Percentiles rank a stretch among this genome's conserved stretches.
These are phyloP conservation scores for Carallia brachiata DNA, from an alignment of 345 rosid genomes.

Conservation along the genomic window DNA sequence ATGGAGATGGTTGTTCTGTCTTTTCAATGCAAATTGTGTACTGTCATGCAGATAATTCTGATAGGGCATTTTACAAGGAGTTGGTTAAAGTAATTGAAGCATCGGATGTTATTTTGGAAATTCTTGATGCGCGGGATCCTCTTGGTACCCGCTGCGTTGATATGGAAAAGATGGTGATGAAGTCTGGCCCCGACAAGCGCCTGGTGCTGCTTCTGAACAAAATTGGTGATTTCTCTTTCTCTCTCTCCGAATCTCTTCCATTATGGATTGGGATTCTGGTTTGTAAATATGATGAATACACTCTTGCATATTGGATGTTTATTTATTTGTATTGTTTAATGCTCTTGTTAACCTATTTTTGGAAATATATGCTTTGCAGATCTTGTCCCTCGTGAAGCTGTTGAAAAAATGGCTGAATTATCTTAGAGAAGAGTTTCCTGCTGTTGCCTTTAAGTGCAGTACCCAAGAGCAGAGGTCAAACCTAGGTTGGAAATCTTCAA, in stretches of 20 bases:
- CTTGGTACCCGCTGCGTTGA: conserved; percentile 88
- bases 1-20: not conserved
- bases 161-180: conserved; percentile 94
- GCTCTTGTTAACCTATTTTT: not conserved
- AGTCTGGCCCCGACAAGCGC: conserved; percentile 71
- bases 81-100: conserved; percentile 84
- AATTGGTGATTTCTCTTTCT: conserved; percentile 55
- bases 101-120: conserved; percentile 94
- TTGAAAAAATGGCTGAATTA: conserved; percentile 90
- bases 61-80: conserved; percentile 92
- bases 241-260: not conserved
- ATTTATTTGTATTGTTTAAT: not conserved
- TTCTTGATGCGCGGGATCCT: conserved; percentile 94
- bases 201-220: conserved; percentile 85
- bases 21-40: conserved; percentile 3
- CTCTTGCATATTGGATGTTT: not conserved
- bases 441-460: conserved; percentile 96
- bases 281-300: not conserved
- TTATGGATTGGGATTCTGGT: not conserved
- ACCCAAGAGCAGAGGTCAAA: conserved; percentile 92
- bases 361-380: conserved; percentile 37
- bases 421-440: conserved; percentile 91
- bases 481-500: conserved; percentile 84
- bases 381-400: conserved; percentile 98
- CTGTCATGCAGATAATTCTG: conserved; percentile 64